A percentile compares a stretch with the other conserved stretches of the same genome.
Conservation (phyloP, 169 alveolate genomes). For the Eimeria nieschulzi region DNA sequence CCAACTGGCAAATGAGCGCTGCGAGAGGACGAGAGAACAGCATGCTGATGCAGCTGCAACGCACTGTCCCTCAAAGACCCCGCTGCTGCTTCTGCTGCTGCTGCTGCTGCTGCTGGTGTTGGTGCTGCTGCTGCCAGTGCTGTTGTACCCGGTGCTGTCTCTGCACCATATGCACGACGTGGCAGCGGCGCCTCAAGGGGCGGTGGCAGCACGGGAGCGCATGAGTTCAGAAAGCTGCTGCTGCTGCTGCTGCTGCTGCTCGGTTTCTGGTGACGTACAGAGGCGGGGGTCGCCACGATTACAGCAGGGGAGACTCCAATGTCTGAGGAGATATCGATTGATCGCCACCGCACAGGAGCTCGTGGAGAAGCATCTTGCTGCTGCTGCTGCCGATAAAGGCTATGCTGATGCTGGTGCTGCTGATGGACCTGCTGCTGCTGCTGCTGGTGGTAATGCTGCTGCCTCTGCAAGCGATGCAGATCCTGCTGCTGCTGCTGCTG, state of each 20-base stretch:
- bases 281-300: background rate
- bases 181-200: too few relatives aligned
- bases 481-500: slow-evolving; percentile 28
- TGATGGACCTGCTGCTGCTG: slow-evolving; percentile 3
- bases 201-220: background rate
- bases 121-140: too few relatives aligned
- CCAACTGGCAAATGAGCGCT: too few relatives aligned
- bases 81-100: background rate
- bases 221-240: background rate
- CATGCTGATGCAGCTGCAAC: background rate
- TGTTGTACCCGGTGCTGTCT: too few relatives aligned
- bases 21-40: too few relatives aligned
- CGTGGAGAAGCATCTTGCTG: slow-evolving; percentile 14
- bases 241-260: slow-evolving; percentile 5
- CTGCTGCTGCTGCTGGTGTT: too few relatives aligned
- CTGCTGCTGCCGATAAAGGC: slow-evolving; percentile 24
- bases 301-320: background rate
- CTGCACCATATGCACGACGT: too few relatives aligned
- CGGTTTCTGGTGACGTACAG: background rate
- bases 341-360: slow-evolving; percentile 26
- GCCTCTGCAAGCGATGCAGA: background rate
- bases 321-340: background rate
- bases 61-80: background rate
- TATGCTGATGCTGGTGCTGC: slow-evolving; percentile 20
- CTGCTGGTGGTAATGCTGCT: background rate